Evolutionary conservation across 2,329 filamentous ascomycete genomes (phyloP).

Genomic region (Cladosporium sp.): DNA sequence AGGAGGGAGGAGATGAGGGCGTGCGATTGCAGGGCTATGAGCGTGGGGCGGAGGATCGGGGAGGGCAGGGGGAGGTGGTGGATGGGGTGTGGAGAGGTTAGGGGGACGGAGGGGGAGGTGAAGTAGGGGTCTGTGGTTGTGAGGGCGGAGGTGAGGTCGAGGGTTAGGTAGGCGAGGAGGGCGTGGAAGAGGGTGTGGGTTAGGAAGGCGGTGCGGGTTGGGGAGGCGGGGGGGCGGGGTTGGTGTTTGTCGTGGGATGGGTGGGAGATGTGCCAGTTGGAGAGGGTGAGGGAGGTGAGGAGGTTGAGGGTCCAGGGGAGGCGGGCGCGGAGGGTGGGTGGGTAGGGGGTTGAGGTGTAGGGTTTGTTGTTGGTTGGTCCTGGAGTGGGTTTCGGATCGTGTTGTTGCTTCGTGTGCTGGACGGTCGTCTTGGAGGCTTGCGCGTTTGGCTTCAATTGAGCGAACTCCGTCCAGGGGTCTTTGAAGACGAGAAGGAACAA

Average conservation of each 20-base stretch:
- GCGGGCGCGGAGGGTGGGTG: slow-evolving; percentile 15
- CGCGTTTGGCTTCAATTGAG: not conserved
- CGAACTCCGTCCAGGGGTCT: slow-evolving; percentile 24
- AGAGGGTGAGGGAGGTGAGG: slow-evolving; percentile 20
- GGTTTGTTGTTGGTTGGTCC: slow-evolving; percentile 5
- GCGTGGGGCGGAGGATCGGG: slow-evolving; percentile 17
- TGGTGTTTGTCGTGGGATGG: slow-evolving; percentile 22
- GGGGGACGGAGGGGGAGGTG: slow-evolving; percentile 12
- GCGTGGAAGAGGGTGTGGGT: slow-evolving; percentile 15
- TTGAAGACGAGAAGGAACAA: slow-evolving; percentile 22
- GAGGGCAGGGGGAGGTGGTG: slow-evolving; percentile 12
- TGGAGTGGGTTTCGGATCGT: not conserved
- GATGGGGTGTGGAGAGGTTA: slow-evolving; percentile 16
- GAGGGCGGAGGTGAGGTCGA: slow-evolving; percentile 23
- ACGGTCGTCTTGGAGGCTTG: not conserved
- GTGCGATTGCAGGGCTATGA: slow-evolving; percentile 23
- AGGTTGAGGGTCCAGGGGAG: slow-evolving; percentile 24
- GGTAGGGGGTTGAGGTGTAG: slow-evolving; percentile 15
- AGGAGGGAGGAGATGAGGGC: slow-evolving; percentile 22
- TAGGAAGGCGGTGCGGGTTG: slow-evolving; percentile 15
- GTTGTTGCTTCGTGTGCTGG: not conserved
- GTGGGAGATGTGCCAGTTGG: slow-evolving; percentile 23
- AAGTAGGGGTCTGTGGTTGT: slow-evolving; percentile 24
- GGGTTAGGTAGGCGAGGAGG: slow-evolving; percentile 18
- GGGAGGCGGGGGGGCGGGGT: slow-evolving; percentile 16